Evolutionary conservation across 768 basidiomycete species (phyloP), one percentile per base, ranked within the genome.

Genomic region (Phanerochaete sordida): DNA sequence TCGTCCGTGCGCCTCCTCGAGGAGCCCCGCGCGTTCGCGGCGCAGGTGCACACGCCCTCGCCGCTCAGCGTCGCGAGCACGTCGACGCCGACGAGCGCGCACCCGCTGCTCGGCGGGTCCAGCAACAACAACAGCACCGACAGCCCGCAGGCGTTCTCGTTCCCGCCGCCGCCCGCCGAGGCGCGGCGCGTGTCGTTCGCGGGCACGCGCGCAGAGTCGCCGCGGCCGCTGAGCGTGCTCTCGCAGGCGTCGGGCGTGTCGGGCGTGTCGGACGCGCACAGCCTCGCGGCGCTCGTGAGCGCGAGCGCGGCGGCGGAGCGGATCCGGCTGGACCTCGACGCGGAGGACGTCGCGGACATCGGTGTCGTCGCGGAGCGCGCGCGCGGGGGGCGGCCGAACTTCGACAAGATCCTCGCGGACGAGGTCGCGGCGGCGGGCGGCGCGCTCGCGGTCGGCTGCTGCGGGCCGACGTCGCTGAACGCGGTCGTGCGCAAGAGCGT

Each of bases 391-490:
- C 81, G 83, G 66, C 91, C 90, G 26, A 84, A 80, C 64, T 67
- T 92, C 43, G 81, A 83, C 43, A 72, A 77, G 57, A 81, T 91
- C 33, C 66, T 91, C 24, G 78, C 79, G 28, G 86, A 89, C 58
- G 91, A 91, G 71, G 81, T 89, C 2, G 75, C 80, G 48, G 66
- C 66, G 16, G 79, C 86, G 30, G 66, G 72, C 61, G 87, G 87
- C 19, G 75, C 81, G 13, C 68, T 88, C 58, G 75, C 86, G 47
- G 89, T 92, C 49, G 86, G 85, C 13, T 90, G 89, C 65, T 92
- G 90, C 66, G 91, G 90, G 1, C 90, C 90, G 0, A 77, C 79
- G 0, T 84, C 87, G 7, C 76, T 92, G 53, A 87, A 89, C 68
- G 84, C 81, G 5, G 74, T 88, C 66, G 81, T 91, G 8, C 77